phyloP scores from a whole-genome alignment of 2,329 filamentous ascomycete species.

The Ceratocystis smalleyi region DNA sequence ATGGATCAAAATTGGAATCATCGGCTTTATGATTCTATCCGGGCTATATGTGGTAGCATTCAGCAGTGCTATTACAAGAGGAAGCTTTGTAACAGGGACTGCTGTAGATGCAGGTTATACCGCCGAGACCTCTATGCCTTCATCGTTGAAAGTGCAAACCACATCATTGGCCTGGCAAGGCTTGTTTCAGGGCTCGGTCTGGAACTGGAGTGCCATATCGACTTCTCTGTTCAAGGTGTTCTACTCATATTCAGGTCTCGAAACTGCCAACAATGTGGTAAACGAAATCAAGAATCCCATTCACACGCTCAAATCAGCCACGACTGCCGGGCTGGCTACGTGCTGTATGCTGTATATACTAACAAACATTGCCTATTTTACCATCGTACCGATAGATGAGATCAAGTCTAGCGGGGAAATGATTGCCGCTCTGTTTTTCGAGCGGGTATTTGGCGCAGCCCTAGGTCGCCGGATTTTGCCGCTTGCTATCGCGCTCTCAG shows the following conservation, averaged over 20 bases:
- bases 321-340: slow-evolving; percentile 42
- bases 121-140: background rate
- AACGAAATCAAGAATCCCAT: slow-evolving; percentile 57
- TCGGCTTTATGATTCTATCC: slow-evolving; percentile 45
- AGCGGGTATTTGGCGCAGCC: slow-evolving; percentile 43
- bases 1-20: slow-evolving; percentile 46
- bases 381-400: slow-evolving; percentile 51
- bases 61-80: background rate
- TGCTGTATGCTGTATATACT: slow-evolving; percentile 51
- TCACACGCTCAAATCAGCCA: slow-evolving; percentile 46
- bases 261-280: slow-evolving; percentile 54
- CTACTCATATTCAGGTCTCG: slow-evolving; percentile 52
- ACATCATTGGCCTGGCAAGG: slow-evolving; percentile 31
- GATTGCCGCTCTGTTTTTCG: slow-evolving; percentile 52
- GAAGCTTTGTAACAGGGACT: background rate
- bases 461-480: slow-evolving; percentile 44
- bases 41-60: slow-evolving; percentile 43
- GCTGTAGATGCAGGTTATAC: background rate
- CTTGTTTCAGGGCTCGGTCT: slow-evolving; percentile 49
- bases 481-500: slow-evolving; percentile 50
- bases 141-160: background rate
- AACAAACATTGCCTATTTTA: slow-evolving; percentile 46
- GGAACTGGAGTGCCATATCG: slow-evolving; percentile 53
- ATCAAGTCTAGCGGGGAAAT: slow-evolving; percentile 51
- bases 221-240: slow-evolving; percentile 54